Evolutionary conservation across 1,284 basidiomycete species (phyloP).

Genomic region (Coniophora puteana): DNA sequence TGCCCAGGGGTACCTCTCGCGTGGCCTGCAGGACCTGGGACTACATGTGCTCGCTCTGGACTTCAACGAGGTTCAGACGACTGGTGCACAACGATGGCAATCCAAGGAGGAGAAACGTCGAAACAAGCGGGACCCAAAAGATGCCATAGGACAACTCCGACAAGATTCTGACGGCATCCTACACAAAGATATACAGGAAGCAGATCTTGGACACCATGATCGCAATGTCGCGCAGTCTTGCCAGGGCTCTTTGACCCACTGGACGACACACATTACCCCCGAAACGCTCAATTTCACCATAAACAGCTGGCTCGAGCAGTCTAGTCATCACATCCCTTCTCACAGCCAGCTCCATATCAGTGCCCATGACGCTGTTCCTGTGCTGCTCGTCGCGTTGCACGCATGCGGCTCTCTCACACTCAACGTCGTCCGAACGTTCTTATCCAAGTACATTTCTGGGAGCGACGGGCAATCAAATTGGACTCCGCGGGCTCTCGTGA

Average conservation of each 20-base stretch:
- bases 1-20: conserved; percentile 46
- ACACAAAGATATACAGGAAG: conserved; percentile 1
- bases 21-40: conserved; percentile 32
- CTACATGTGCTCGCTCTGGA: conserved; percentile 51
- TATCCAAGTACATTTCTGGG: conserved; percentile 12
- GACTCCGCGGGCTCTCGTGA: conserved; percentile 35
- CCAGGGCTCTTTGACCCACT: conserved; percentile 42
- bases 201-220: not conserved
- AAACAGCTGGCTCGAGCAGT: conserved; percentile 20
- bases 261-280: conserved; percentile 47
- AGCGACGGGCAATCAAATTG: conserved; percentile 22
- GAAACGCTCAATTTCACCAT: conserved; percentile 32
- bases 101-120: conserved; percentile 16
- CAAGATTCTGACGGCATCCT: not conserved
- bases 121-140: conserved; percentile 2
- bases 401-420: conserved; percentile 48
- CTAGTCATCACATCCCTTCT: conserved; percentile 6
- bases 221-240: conserved; percentile 2
- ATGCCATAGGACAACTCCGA: not conserved
- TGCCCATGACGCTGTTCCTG: conserved; percentile 33
- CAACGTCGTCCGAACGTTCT: conserved; percentile 39
- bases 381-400: conserved; percentile 64
- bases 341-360: no score
- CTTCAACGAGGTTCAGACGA: conserved; percentile 38
- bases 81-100: conserved; percentile 38